Evolutionary conservation across 257 asterid genomes (phyloP), one percentile per base, ranked within the genome.

Genomic region (Rauvolfia tetraphylla): DNA sequence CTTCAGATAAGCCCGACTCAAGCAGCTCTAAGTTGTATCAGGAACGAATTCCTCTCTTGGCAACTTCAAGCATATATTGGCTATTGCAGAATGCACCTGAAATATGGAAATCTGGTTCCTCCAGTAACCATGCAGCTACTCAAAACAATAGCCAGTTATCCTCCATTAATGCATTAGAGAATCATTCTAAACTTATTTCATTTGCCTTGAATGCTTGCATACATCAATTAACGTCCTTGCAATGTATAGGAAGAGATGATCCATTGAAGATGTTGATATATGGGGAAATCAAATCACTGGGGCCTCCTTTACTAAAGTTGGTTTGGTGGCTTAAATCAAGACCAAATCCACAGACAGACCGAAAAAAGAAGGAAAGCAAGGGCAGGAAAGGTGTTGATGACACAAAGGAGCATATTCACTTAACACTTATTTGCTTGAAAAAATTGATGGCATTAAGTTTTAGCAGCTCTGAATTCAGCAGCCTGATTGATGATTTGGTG

Each of bases 11-110:
- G 84, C 81, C 77, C 51, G 80, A 80, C 73, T 58, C 72, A 53
- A 84, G 80, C 75, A 68, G 86, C 72, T 42, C 86, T 69, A 88
- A 87, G 79, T 77, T 72, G 63, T 79, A 82, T 82, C 79, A 69
- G 56, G 96, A 88, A 79, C 81, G 92, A 87, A 80, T 87, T 80
- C 91, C 96, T 79, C 87, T 89, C 53, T 88, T 92, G 82, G 91
- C 96, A 83, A 88, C 90, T 76, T 87, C 92, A 68, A 81, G 86
- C 83, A 83, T 89, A 80, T 76, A 73, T 79, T 85, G 80, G 68
- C 90, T 90, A 74, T 78, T 92, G 81, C 84, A 81, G 85, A 80
- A 57, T 67, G 88, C 88, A 56, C 65, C 84, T 57, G 90, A 88
- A 68, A 76, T 78, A 12, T 71, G 61, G 78, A 81, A 81, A 79